Base-by-base conservation (phyloP, 2,329 filamentous ascomycete species). In the Calcarisporium arbuscula region DNA sequence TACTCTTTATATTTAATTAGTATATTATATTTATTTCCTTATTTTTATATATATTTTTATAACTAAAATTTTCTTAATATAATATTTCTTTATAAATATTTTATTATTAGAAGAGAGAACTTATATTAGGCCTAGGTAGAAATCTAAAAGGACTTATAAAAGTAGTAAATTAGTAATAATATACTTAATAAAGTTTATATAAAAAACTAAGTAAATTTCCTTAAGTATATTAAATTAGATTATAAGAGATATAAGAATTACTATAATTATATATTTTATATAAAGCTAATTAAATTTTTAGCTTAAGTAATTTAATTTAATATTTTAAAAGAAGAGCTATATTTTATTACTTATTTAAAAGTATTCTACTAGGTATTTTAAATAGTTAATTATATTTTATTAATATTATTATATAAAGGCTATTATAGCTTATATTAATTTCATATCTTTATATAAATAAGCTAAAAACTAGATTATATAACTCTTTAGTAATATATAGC, bases 11-110 rank as follows among this genome's bases (percentile, higher is more conserved):
- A 14, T 8, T 23, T 20, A 10, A 7, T 6, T 22, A 12, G 17
- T 30, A 35, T n/a, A 26, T 35, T 35, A 31, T 19, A 30, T 34
- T 28, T 30, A 20, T 30, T 31, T 8, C 19, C 21, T 34, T 22
- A 34, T 16, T 25, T 17, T 14, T 33, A 23, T 15, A 32, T 17
- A 22, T 36, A n/a, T 23, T 10, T 31, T 25, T 10, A 4, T 25
- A 25, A 10, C 4, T 25, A 25, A 10, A 25, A 4, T 4, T n/a
- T n/a, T n/a, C n/a, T n/a, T 25, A 25, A 14, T 14, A 10, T 25
- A 4, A 25, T 25, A 25, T 25, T 14, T 25, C 10, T 25, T 10
- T 25, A 25, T 4, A 10, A n/a, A 25, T 25, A 25, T 25, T 10
- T 25, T 10, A 25, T 25, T 25, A 25, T 25, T 25, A 25, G 10